phyloP scores from a whole-genome alignment of 192 early-diverging fungal genomes.

The Lunasporangiospora selenospora region DNA sequence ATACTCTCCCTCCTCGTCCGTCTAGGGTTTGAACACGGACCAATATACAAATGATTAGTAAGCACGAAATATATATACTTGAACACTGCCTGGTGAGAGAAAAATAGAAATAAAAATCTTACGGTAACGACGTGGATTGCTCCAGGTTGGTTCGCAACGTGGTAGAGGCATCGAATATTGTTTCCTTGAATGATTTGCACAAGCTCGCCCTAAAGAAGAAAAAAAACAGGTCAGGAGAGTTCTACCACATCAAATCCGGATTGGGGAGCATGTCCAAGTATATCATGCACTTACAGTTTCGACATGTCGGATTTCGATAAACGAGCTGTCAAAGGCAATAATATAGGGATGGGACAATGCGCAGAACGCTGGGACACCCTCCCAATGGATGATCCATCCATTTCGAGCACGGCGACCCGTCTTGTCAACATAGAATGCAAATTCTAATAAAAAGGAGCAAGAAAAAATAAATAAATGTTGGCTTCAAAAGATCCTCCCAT shows the following conservation, averaged over 20 bases:
- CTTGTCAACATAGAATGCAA: constrained; percentile 93
- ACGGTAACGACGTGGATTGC: constrained; percentile 61
- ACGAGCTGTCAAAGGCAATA: constrained; percentile 87
- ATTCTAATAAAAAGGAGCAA: constrained; percentile 58
- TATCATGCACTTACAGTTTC: constrained; percentile 70
- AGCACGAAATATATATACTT: neutral
- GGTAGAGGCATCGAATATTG: constrained; percentile 67
- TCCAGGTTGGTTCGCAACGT: constrained; percentile 44
- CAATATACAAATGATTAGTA: neutral
- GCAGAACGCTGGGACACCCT: constrained; percentile 86
- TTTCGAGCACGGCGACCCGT: constrained; percentile 75
- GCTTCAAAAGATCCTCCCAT: neutral
- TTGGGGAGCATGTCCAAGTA: too few species aligned
- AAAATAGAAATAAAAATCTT: constrained; percentile 3
- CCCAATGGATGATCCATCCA: constrained; percentile 89
- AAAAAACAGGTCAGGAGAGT: neutral
- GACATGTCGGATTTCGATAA: constrained; percentile 89
- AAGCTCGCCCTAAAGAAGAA: constrained; percentile 49
- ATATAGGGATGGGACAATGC: constrained; percentile 85
- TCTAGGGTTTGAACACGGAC: constrained; percentile 4
- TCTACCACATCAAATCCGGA: too few species aligned
- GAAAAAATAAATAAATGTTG: neutral
- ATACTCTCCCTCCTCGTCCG: constrained; percentile 42
- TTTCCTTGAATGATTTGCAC: constrained; percentile 61
- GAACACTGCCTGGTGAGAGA: neutral